A percentile compares a stretch with the other conserved stretches of the same genome.
These are phyloP conservation scores for Malassezia slooffiae DNA, from an alignment of 1,284 basidiomycete species.

Conservation along the genomic window DNA sequence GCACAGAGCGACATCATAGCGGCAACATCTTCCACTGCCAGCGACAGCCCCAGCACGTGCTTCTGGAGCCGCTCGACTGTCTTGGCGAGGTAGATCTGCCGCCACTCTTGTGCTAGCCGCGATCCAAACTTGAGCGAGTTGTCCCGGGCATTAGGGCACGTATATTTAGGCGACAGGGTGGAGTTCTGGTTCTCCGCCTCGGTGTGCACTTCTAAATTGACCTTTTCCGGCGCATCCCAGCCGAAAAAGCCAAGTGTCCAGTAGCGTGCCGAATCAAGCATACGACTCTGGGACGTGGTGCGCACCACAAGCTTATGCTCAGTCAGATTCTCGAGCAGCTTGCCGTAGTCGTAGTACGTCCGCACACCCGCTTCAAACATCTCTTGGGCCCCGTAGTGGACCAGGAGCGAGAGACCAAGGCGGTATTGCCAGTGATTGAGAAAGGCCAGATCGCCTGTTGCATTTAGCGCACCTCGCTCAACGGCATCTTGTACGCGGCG, in stretches of 20 bases:
- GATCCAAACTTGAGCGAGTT: constrained; percentile 55
- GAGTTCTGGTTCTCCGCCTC: constrained; percentile 53
- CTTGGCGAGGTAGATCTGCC: constrained; percentile 31
- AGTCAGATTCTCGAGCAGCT: constrained; percentile 21
- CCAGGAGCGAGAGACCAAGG: constrained; percentile 58
- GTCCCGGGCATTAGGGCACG: constrained; percentile 52
- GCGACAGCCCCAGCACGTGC: constrained; percentile 34
- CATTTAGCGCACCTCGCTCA: constrained; percentile 8
- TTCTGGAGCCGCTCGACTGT: constrained; percentile 26
- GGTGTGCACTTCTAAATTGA: constrained; percentile 33
- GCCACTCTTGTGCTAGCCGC: constrained; percentile 47
- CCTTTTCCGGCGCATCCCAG: constrained; percentile 19
- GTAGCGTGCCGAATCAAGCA: constrained; percentile 74
- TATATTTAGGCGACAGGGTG: constrained; percentile 63
- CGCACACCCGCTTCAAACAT: constrained; percentile 39
- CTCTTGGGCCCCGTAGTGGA: constrained; percentile 70
- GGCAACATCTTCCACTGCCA: constrained; percentile 46
- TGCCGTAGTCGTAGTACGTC: constrained; percentile 39
- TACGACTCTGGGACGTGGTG: constrained; percentile 54
- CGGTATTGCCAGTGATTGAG: constrained; percentile 57
- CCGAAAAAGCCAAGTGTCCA: constrained; percentile 42
- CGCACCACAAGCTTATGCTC: constrained; percentile 32
- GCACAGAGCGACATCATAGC: constrained; percentile 35
- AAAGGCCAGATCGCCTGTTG: constrained; percentile 58
- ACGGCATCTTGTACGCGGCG: neutral